These are phyloP conservation scores for Claviceps digitariae DNA, from an alignment of 2,329 filamentous ascomycete species.

Conservation along the genomic window DNA sequence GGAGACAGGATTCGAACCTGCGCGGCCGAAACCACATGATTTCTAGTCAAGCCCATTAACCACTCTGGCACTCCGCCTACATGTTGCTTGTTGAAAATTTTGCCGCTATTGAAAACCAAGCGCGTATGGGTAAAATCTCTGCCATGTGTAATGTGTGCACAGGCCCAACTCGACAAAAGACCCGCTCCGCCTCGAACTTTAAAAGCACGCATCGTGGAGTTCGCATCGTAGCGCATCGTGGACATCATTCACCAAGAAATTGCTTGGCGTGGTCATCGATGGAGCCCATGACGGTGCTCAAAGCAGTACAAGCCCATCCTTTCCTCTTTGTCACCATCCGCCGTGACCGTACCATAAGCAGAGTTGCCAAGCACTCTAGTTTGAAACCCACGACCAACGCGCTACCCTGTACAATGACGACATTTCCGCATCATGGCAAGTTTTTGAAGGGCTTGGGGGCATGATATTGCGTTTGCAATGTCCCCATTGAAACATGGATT, in stretches of 20 bases:
- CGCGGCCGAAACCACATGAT: not conserved
- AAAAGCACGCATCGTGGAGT: not conserved
- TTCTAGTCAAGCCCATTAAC: constrained; percentile 1
- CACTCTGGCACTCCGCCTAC: constrained; percentile 4
- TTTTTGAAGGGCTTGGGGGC: not conserved
- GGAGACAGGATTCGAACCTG: not conserved
- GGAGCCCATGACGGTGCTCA: not conserved
- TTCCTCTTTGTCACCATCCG: not conserved
- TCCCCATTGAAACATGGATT: not conserved
- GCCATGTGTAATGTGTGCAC: not conserved
- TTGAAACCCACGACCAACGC: not conserved
- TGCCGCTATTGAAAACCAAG: not conserved
- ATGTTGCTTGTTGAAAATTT: not conserved
- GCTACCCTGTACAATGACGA: not conserved
- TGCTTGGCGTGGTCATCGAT: not conserved
- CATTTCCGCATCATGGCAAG: not conserved
- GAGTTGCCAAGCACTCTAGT: not conserved
- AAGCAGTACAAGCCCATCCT: not conserved
- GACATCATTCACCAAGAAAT: not conserved
- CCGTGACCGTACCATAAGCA: no score
- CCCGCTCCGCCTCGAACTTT: not conserved
- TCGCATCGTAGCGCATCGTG: not conserved
- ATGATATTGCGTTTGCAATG: not conserved
- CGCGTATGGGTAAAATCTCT: not conserved
- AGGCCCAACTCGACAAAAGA: not conserved